phyloP scores from a whole-genome alignment of 345 rosid species.

The Eucalyptus shirleyi region DNA sequence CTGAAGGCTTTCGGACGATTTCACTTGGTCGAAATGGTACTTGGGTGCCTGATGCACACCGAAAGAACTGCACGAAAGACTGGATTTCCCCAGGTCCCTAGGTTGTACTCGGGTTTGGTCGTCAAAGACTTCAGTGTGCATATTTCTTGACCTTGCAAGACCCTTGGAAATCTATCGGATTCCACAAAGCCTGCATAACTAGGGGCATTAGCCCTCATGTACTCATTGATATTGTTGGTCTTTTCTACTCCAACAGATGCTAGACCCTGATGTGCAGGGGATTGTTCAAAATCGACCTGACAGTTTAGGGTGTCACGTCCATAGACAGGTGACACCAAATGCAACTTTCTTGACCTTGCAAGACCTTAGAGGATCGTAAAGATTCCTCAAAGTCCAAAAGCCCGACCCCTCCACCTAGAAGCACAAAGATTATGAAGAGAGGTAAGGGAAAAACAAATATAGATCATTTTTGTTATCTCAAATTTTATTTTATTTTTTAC shows the following conservation, averaged over 20 bases:
- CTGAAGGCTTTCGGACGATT: conserved; percentile 33
- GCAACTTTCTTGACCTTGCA: conserved; percentile 99
- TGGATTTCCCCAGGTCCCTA: conserved; percentile 40
- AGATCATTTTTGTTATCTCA: background rate
- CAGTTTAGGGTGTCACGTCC: conserved; percentile 47
- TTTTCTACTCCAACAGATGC: conserved; percentile 24
- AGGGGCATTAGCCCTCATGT: conserved; percentile 16
- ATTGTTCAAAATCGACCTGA: conserved; percentile 52
- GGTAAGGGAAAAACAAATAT: background rate
- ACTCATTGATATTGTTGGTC: conserved; percentile 17
- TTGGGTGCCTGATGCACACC: conserved; percentile 32
- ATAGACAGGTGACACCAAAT: conserved; percentile 57
- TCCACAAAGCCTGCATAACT: conserved; percentile 48
- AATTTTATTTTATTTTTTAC: conserved; percentile 6
- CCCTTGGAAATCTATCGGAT: conserved; percentile 59
- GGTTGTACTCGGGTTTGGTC: conserved; percentile 36
- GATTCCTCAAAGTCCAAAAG: conserved; percentile 85
- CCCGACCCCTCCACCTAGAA: conserved; percentile 37
- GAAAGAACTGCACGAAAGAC: conserved; percentile 28
- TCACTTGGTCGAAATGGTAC: conserved; percentile 26
- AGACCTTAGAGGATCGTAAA: conserved; percentile 93
- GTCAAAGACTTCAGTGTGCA: conserved; percentile 49
- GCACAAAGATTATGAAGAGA: background rate
- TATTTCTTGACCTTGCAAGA: conserved; percentile 99
- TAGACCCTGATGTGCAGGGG: conserved; percentile 35